Evolutionary conservation across 2,329 filamentous ascomycete species (phyloP).

Genomic region (Fusarium domesticum): DNA sequence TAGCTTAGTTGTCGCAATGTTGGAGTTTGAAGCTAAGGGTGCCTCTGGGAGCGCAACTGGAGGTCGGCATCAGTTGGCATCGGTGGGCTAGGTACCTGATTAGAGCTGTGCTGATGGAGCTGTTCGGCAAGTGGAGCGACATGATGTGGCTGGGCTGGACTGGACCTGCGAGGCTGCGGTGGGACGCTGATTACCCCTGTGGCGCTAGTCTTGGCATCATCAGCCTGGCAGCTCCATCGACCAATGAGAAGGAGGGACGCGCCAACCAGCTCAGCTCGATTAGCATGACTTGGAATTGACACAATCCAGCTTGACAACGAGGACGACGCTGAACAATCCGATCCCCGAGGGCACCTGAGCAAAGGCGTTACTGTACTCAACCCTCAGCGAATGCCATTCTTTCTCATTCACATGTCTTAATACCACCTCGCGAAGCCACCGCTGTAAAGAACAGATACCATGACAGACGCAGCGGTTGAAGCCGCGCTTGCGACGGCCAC

Average conservation of each 20-base stretch:
- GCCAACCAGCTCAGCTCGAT: constrained; percentile 12
- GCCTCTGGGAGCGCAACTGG: constrained; percentile 2
- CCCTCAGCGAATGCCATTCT: too few relatives aligned
- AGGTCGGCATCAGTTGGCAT: constrained; percentile 27
- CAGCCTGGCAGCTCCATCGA: constrained; percentile 24
- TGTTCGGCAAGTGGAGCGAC: constrained; percentile 15
- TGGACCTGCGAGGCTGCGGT: constrained; percentile 26
- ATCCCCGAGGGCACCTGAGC: too few relatives aligned
- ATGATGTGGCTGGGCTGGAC: too few relatives aligned
- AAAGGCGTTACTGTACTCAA: too few relatives aligned
- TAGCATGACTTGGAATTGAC: constrained; percentile 8
- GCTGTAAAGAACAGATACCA: constrained; percentile 16
- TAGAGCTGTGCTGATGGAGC: too few relatives aligned
- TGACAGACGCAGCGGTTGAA: constrained; percentile 35
- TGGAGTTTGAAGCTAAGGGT: constrained; percentile 1
- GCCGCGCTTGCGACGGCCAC: constrained; percentile 25
- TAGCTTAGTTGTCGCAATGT: constrained; percentile 12
- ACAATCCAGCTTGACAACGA: constrained; percentile 12
- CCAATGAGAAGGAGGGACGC: constrained; percentile 24
- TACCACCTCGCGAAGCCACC: background rate
- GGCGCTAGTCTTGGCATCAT: constrained; percentile 21
- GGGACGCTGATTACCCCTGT: constrained; percentile 16
- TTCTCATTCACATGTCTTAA: too few relatives aligned
- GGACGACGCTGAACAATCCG: background rate
- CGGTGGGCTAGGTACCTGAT: constrained; percentile 17